Evolutionary conservation across 1,284 basidiomycete species (phyloP).

Genomic region (Pyrrhoderma lamaoense): DNA sequence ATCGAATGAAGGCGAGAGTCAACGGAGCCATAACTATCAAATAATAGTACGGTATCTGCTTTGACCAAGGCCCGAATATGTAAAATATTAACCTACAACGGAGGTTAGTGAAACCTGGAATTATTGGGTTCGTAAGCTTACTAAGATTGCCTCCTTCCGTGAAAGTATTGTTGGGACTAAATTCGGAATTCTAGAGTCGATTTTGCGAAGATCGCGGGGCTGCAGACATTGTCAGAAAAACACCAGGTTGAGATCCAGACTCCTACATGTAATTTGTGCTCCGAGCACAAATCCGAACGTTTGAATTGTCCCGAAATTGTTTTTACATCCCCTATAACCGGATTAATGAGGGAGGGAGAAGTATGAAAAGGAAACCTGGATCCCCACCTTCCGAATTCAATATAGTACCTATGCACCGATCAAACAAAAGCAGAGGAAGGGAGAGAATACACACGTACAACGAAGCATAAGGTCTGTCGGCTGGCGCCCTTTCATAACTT

Average conservation of each 20-base stretch:
- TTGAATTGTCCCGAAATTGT: constrained; percentile 88
- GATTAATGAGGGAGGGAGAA: constrained; percentile 8
- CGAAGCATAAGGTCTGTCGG: constrained; percentile 76
- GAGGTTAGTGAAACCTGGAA: constrained; percentile 15
- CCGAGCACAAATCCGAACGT: constrained; percentile 80
- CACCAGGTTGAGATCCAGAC: neutral
- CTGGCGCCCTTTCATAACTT: constrained; percentile 73
- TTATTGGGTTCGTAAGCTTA: constrained; percentile 29
- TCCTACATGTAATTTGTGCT: constrained; percentile 83
- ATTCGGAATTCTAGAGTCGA: constrained; percentile 91
- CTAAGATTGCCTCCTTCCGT: constrained; percentile 81
- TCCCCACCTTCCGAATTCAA: constrained; percentile 67
- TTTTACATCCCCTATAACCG: constrained; percentile 66
- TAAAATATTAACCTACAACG: constrained; percentile 75
- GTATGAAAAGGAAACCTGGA: constrained; percentile 11
- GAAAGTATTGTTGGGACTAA: constrained; percentile 92
- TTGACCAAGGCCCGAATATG: constrained; percentile 95
- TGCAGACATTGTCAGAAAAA: constrained; percentile 30
- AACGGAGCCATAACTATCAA: constrained; percentile 82
- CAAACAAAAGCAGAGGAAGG: neutral
- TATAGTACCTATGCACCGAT: constrained; percentile 60
- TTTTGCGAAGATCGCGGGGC: constrained; percentile 95
- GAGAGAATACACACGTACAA: constrained; percentile 44
- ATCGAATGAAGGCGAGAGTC: constrained; percentile 81
- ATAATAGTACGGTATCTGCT: constrained; percentile 85